A percentile compares a stretch with the other conserved stretches of the same genome.
These are phyloP conservation scores for Exophiala lecanii-corni DNA, from an alignment of 2,329 filamentous ascomycete genomes.

Conservation along the genomic window DNA sequence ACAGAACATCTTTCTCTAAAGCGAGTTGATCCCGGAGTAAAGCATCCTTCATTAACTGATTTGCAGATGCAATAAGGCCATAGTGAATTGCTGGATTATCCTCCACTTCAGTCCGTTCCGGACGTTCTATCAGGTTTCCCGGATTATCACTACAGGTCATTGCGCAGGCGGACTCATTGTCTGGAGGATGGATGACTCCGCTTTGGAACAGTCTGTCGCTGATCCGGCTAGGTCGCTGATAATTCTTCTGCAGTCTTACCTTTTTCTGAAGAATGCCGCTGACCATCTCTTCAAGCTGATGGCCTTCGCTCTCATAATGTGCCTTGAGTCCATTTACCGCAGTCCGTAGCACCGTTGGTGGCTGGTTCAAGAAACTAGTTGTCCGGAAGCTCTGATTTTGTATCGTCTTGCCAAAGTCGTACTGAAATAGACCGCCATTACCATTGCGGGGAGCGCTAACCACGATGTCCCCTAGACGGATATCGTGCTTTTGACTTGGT, in stretches of 20 bases:
- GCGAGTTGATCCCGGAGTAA: constrained; percentile 15
- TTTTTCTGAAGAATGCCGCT: not conserved
- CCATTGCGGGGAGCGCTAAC: constrained; percentile 23
- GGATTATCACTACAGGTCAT: constrained; percentile 9
- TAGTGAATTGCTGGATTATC: constrained; percentile 33
- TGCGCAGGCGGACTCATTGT: constrained; percentile 3
- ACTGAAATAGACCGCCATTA: constrained; percentile 29
- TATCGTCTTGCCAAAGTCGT: constrained; percentile 28
- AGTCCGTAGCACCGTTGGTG: constrained; percentile 20
- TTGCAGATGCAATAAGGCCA: constrained; percentile 28
- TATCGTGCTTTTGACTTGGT: constrained; percentile 28
- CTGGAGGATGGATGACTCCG: constrained; percentile 8
- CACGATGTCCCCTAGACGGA: constrained; percentile 32
- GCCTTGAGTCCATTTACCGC: constrained; percentile 9
- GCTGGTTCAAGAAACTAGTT: constrained; percentile 21
- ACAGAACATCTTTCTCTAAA: constrained; percentile 11
- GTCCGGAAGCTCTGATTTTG: constrained; percentile 19
- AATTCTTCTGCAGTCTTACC: constrained; percentile 4
- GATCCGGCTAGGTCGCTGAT: constrained; percentile 13
- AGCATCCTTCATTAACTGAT: constrained; percentile 25
- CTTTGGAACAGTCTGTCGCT: constrained; percentile 15
- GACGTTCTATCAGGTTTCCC: constrained; percentile 9
- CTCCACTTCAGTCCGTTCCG: constrained; percentile 10
- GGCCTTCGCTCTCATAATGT: constrained; percentile 12
- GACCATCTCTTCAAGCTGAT: constrained; percentile 13